phyloP scores from a whole-genome alignment of 805 yeast genomes.

The Yamadazyma sp. region DNA sequence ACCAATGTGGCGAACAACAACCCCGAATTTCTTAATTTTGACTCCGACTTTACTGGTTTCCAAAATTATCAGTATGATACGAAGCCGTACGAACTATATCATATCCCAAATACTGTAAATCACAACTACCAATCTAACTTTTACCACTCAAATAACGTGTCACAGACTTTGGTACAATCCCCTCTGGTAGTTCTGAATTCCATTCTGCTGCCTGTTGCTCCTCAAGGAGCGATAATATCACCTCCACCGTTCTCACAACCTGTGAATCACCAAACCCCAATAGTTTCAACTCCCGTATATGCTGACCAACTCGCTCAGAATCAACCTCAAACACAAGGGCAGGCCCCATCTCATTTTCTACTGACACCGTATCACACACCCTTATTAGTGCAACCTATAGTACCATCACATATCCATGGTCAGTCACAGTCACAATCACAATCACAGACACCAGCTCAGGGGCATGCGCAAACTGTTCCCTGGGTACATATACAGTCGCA shows the following conservation, averaged over 20 bases:
- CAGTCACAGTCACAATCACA: not conserved
- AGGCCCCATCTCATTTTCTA: not conserved
- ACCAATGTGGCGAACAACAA: not conserved
- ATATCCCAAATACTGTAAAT: not conserved
- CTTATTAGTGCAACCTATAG: no score
- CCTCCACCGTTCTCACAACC: not conserved
- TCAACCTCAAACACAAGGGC: not conserved
- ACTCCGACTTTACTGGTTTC: slow-evolving; percentile 4
- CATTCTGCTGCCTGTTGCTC: not conserved
- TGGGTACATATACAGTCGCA: no score
- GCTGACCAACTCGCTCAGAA: not conserved
- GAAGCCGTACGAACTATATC: slow-evolving; percentile 4
- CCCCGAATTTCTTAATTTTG: slow-evolving; percentile 1
- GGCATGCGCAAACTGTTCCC: slow-evolving; percentile 2
- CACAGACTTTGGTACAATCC: slow-evolving; percentile 1
- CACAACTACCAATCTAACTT: not conserved
- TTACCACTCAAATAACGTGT: not conserved
- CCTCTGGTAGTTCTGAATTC: not conserved
- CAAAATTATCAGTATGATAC: slow-evolving; percentile 6
- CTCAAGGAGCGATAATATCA: not conserved
- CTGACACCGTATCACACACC: not conserved
- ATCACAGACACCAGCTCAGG: not conserved
- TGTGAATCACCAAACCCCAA: slow-evolving; percentile 1
- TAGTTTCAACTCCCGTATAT: not conserved
- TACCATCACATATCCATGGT: not conserved